Percentiles rank a stretch among this genome's conserved stretches.
Conservation (phyloP, 176 grass and related monocot species). For the Avena atlantica region DNA sequence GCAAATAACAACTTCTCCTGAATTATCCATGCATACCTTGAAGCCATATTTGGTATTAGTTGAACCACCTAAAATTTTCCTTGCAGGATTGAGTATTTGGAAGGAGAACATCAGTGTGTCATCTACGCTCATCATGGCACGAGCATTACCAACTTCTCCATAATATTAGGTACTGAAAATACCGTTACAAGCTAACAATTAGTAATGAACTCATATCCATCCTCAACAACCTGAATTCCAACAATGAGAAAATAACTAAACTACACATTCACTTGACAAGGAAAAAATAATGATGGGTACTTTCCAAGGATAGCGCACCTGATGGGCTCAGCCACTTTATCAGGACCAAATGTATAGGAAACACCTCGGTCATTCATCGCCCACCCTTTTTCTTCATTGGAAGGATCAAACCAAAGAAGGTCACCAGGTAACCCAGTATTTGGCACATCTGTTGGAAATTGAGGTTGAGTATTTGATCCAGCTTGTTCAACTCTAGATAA, state of each 20-base stretch:
- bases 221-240: constrained; percentile 69
- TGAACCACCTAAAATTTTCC: constrained; percentile 46
- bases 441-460: constrained; percentile 63
- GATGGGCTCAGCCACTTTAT: constrained; percentile 76
- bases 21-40: constrained; percentile 49
- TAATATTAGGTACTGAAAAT: constrained; percentile 80
- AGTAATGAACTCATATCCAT: constrained; percentile 83
- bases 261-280: not conserved
- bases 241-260: constrained; percentile 28
- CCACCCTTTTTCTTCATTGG: constrained; percentile 63
- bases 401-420: constrained; percentile 84
- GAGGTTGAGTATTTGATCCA: constrained; percentile 71
- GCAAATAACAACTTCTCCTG: not conserved
- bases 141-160: constrained; percentile 78
- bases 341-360: constrained; percentile 70
- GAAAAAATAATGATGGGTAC: not conserved
- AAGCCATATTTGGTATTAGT: constrained; percentile 60
- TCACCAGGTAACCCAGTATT: constrained; percentile 74
- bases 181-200: constrained; percentile 67
- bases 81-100: constrained; percentile 70
- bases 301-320: constrained; percentile 46
- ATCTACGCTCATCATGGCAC: constrained; percentile 86
- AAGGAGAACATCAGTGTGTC: constrained; percentile 78
- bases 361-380: constrained; percentile 83
- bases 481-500: constrained; percentile 72